Evolutionary conservation across 1,284 basidiomycete genomes (phyloP).

Genomic region (Megacollybia platyphylla): DNA sequence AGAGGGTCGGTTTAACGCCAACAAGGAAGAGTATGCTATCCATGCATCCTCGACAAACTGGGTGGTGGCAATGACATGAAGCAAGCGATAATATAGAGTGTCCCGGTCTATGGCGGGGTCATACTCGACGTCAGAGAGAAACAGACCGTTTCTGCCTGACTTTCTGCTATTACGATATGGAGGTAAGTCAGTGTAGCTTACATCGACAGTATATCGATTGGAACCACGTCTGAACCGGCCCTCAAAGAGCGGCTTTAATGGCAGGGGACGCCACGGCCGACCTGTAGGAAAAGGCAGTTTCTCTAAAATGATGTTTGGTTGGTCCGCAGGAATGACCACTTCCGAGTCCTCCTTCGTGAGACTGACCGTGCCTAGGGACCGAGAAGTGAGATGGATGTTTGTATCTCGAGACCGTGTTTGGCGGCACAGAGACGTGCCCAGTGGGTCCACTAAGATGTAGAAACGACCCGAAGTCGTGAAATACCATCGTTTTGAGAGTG

Average conservation of each 20-base stretch:
- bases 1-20: conserved; percentile 16
- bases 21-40: conserved; percentile 41
- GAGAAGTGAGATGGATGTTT: neutral
- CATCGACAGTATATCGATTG: neutral
- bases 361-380: neutral
- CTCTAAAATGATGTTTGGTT: neutral
- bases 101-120: neutral
- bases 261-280: neutral
- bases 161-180: neutral
- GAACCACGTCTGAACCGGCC: neutral
- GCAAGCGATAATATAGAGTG: conserved; percentile 11
- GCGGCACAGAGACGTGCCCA: neutral
- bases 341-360: neutral
- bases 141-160: neutral
- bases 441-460: conserved; percentile 1
- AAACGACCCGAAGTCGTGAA: conserved; percentile 6
- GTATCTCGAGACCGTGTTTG: neutral
- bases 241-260: neutral
- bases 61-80: conserved; percentile 22
- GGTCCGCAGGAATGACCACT: neutral
- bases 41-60: conserved; percentile 38
- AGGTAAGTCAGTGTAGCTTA: neutral
- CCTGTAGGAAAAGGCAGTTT: neutral
- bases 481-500: conserved; percentile 7
- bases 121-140: neutral